Base-by-base conservation (phyloP, 2,329 filamentous ascomycete species). In the Sclerotinia sclerotiorum region DNA sequence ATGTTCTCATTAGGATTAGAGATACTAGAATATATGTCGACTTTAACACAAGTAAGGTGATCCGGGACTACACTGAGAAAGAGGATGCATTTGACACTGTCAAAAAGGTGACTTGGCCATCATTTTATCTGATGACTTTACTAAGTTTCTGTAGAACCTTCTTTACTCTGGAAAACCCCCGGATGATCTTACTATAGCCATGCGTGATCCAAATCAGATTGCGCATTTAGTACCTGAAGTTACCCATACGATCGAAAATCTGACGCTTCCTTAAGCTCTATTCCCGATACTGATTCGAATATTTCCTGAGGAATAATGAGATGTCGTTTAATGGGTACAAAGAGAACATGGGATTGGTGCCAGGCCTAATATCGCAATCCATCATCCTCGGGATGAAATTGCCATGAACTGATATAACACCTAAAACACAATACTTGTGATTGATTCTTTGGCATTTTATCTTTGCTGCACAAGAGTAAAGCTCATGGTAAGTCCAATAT, bases 11-110 rank as follows among this genome's bases (percentile, higher is more conserved):
- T 69, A 85, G 95, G 68, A 87, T 99, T 68, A 85, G 94, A 67
- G 95, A 99, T 77, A 98, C 94, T 0, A 85, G 95, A 71, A 84
- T 99, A 46, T 99, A 96, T 78, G 87, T 97, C 68, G 95, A 99
- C 78, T 97, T 98, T 78, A 87, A 83, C 54, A 88, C 85, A 24
- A 87, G 90, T 63, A 87, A 91, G 76, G 90, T 98, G 42, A 89
- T 97, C 42, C 84, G 94, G 71, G 94, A 99, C 80, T 97, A 97
- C 76, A 92, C 92, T 27, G 89, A 90, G n/a, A 90, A 91, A 77
- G 94, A 99, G 81, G 90, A 90, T 64, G 84, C 82, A 65, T 97
- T 96, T 78, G 89, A 90, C 39, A 87, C 88, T 46, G 88, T 97
- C 15, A 90, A 90, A 78, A 83, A 84, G 82, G 90, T 91, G 79